These are phyloP conservation scores for Zalaria sp. DNA, from an alignment of 2,329 filamentous ascomycete genomes.

Conservation along the genomic window DNA sequence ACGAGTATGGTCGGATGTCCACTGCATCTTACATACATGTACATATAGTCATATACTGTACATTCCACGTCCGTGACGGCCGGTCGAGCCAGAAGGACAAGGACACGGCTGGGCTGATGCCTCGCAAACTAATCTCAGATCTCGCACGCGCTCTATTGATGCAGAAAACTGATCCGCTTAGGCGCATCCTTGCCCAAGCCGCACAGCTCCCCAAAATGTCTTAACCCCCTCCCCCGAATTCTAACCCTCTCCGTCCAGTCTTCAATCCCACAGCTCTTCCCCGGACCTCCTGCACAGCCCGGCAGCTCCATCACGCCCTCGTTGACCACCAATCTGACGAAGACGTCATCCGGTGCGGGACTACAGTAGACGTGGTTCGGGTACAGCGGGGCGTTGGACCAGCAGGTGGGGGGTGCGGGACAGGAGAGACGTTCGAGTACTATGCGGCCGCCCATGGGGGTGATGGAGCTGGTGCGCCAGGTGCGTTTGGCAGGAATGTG, in stretches of 20 bases:
- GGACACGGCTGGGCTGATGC: too few species aligned
- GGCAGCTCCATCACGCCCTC: constrained; percentile 39
- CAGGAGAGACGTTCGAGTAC: constrained; percentile 41
- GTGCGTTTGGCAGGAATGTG: constrained; percentile 28
- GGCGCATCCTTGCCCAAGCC: constrained; percentile 26
- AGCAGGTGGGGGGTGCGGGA: constrained; percentile 9
- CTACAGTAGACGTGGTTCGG: constrained; percentile 17
- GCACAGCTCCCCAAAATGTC: constrained; percentile 35
- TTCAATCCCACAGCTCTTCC: constrained; percentile 31
- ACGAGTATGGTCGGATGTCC: too few species aligned
- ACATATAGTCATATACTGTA: too few species aligned
- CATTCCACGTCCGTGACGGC: too few species aligned
- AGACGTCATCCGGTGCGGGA: constrained; percentile 15
- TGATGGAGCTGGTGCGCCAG: constrained; percentile 42
- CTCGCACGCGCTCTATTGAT: constrained; percentile 19
- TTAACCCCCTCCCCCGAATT: constrained; percentile 26
- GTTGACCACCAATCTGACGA: constrained; percentile 42
- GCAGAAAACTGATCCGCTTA: constrained; percentile 34
- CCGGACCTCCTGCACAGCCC: constrained; percentile 32
- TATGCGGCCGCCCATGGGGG: constrained; percentile 43
- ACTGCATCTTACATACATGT: too few species aligned
- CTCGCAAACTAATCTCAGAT: too few species aligned
- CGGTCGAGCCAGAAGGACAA: too few species aligned
- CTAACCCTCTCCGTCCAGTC: constrained; percentile 28
- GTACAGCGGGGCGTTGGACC: constrained; percentile 13